Base-by-base conservation (phyloP, 2,329 filamentous ascomycete species). In the Botrytis aclada region DNA sequence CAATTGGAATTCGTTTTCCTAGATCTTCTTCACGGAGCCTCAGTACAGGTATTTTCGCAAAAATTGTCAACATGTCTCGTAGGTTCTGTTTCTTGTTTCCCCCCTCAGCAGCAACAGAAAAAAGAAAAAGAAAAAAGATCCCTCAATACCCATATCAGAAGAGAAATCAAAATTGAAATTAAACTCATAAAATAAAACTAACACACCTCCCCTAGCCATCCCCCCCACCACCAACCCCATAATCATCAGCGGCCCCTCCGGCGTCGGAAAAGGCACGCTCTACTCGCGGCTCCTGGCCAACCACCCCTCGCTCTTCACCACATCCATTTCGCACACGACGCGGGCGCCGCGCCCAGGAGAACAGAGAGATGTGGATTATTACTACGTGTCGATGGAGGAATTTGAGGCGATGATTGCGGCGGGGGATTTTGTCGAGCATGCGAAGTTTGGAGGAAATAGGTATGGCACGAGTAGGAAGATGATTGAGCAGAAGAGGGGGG, bases 401-500 rank as follows among this genome's bases (percentile, higher is more conserved):
- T 97, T 97, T 80, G 84, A 90, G 79, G 84, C 86, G 61, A 86
- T 96, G 74, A 89, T 94, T 72, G 85, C 82, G n/a, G 82, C 88
- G 73, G 86, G 88, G 72, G 92, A 90, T 18, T 97, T 98, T 82
- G 91, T 97, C 75, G 95, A 98, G 86, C 88, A 84, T 84, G 95
- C 95, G 71, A 85, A 92, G 81, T 98, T 97, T 82, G 90, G 94
- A 58, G 90, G 89, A 71, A 97, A 98, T 84, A 85, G 89, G 80
- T 98, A 98, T 83, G 95, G 95, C 72, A 97, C 94, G 8, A 93
- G 89, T 81, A 90, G 93, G 80, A 86, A 87, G 82, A 93, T 93
- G 41, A 93, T 97, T 75, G 71, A 72, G 71, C 89, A 93, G 79
- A 90, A 95, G 81, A 88, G 88, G 3, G 87, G 88, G 74, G 89